These are phyloP conservation scores for Bipolaris gigantea DNA, from an alignment of 2,329 filamentous ascomycete species.

Conservation along the genomic window DNA sequence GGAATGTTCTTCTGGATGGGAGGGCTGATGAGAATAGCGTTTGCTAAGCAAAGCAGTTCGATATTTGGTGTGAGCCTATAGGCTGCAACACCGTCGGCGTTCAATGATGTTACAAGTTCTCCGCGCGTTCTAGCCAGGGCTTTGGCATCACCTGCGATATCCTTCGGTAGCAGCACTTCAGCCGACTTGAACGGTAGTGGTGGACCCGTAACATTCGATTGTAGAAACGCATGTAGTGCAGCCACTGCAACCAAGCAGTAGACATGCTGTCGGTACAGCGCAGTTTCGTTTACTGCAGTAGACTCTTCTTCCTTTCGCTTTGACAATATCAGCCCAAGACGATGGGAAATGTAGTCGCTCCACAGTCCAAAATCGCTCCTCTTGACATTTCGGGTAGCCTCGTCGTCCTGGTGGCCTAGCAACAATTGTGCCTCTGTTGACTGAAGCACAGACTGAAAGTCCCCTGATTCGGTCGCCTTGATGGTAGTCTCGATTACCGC, in stretches of 20 bases:
- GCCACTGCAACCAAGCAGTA: constrained; percentile 65
- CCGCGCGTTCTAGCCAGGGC: constrained; percentile 48
- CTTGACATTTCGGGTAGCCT: constrained; percentile 35
- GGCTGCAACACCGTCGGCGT: constrained; percentile 80
- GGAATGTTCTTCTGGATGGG: constrained; percentile 50
- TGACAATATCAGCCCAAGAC: constrained; percentile 45
- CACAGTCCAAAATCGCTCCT: constrained; percentile 44
- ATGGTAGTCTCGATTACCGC: constrained; percentile 43
- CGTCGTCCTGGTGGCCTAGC: constrained; percentile 45
- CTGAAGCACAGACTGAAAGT: constrained; percentile 48
- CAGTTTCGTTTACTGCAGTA: constrained; percentile 31
- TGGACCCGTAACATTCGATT: constrained; percentile 86
- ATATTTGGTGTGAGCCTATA: constrained; percentile 83
- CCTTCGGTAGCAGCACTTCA: constrained; percentile 54
- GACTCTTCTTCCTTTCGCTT: constrained; percentile 32
- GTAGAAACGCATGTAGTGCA: constrained; percentile 76
- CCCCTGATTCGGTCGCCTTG: constrained; percentile 46
- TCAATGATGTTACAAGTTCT: constrained; percentile 68
- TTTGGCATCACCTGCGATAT: constrained; percentile 43
- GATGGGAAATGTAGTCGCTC: constrained; percentile 52
- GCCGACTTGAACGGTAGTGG: constrained; percentile 64
- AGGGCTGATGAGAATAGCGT: constrained; percentile 58
- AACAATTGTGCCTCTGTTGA: constrained; percentile 45
- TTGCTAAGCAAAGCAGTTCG: constrained; percentile 79
- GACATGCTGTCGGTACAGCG: constrained; percentile 46